These are phyloP conservation scores for Elsinoe arachidis DNA, from an alignment of 2,329 filamentous ascomycete species.

Conservation along the genomic window DNA sequence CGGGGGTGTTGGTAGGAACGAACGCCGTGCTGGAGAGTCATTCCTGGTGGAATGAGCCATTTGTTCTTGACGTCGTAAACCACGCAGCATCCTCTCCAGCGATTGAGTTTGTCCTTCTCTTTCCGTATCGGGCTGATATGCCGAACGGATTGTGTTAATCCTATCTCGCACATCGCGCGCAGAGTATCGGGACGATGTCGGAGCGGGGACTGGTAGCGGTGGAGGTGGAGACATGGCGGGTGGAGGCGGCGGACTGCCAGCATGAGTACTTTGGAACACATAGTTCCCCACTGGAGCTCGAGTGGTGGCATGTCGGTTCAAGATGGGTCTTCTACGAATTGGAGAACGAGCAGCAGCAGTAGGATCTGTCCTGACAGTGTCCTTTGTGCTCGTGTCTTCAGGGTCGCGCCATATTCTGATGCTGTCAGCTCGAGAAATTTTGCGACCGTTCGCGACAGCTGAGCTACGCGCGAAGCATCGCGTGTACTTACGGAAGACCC, in stretches of 20 bases:
- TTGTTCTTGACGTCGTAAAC: not conserved
- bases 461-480: constrained; percentile 9
- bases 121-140: not conserved
- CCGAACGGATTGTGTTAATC: not conserved
- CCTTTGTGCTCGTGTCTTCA: constrained; percentile 34
- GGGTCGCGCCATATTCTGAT: constrained; percentile 48
- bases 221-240: constrained; percentile 21
- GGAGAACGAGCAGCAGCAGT: constrained; percentile 47
- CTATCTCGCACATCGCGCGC: not conserved
- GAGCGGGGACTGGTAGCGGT: constrained; percentile 22
- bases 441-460: constrained; percentile 4
- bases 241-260: constrained; percentile 22
- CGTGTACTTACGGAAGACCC: constrained; percentile 12
- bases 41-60: not conserved
- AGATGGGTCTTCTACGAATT: constrained; percentile 42
- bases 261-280: not conserved
- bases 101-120: not conserved
- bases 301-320: constrained; percentile 21
- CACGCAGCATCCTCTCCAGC: not conserved
- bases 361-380: constrained; percentile 43
- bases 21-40: not conserved
- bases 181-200: not conserved
- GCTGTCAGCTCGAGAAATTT: constrained; percentile 5
- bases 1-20: constrained; percentile 7
- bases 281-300: constrained; percentile 11